Evolutionary conservation across 768 basidiomycete species (phyloP).

Genomic region (Psilocybe sp.): DNA sequence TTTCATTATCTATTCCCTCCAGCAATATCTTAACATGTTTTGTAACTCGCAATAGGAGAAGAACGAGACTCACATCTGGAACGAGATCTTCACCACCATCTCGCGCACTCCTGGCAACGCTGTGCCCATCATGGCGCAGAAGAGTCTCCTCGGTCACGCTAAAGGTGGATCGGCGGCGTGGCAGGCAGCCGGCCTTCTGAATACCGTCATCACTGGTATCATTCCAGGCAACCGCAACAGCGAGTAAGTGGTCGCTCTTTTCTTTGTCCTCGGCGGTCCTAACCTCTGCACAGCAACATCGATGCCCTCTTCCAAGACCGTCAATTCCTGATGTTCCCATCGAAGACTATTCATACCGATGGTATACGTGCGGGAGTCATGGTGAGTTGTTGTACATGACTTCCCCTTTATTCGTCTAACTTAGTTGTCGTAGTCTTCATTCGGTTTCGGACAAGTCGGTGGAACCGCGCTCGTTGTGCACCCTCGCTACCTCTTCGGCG

Average conservation of each 20-base stretch:
- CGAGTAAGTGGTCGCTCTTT: conserved; percentile 60
- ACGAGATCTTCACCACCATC: conserved; percentile 87
- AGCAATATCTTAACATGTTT: conserved; percentile 3
- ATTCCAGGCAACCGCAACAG: conserved; percentile 95
- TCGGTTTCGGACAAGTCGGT: conserved; percentile 98
- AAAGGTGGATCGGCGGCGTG: conserved; percentile 99
- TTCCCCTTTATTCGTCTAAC: neutral
- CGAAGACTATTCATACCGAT: conserved; percentile 92
- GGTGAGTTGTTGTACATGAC: conserved; percentile 41
- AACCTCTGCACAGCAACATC: conserved; percentile 63
- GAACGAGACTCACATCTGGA: conserved; percentile 97
- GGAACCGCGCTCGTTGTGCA: conserved; percentile 87
- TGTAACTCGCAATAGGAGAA: conserved; percentile 59
- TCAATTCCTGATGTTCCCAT: conserved; percentile 94
- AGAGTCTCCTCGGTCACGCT: conserved; percentile 94
- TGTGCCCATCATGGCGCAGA: conserved; percentile 96
- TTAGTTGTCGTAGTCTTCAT: conserved; percentile 65
- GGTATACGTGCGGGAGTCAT: conserved; percentile 85
- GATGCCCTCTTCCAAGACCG: conserved; percentile 90
- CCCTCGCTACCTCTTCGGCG: conserved; percentile 87
- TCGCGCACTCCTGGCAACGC: conserved; percentile 92
- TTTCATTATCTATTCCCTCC: neutral
- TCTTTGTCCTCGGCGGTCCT: neutral
- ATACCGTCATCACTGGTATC: conserved; percentile 80
- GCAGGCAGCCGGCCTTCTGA: conserved; percentile 91